phyloP scores from a whole-genome alignment of 1,284 basidiomycete genomes.

The Papiliotrema flavescens region DNA sequence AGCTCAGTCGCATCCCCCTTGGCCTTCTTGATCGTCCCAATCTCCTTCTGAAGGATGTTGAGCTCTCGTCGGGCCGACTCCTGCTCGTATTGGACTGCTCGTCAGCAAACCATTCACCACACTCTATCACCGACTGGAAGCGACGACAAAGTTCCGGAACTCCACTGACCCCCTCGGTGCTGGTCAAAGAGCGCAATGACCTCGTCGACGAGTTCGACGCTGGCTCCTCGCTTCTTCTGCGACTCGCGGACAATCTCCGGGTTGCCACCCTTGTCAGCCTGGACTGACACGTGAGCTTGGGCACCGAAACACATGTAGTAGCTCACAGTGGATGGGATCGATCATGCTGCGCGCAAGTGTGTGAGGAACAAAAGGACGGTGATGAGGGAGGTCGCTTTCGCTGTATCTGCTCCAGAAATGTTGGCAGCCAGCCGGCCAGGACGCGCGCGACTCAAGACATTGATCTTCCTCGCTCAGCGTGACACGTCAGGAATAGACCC shows the following conservation, averaged over 20 bases:
- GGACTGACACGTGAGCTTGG: conserved; percentile 28
- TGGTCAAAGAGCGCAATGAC: conserved; percentile 67
- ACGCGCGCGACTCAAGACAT: no score
- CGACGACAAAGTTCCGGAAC: no score
- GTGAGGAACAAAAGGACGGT: no score
- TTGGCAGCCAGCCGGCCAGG: no score
- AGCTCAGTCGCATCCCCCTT: conserved; percentile 88
- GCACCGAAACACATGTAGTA: neutral
- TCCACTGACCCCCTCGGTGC: conserved; percentile 74
- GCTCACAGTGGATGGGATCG: conserved; percentile 46
- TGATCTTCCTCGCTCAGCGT: no score
- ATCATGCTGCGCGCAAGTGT: conserved; percentile 35
- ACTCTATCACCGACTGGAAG: neutral
- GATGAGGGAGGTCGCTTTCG: no score
- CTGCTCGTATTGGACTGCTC: conserved; percentile 75
- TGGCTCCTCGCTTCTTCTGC: conserved; percentile 83
- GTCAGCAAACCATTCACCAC: neutral
- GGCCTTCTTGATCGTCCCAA: conserved; percentile 89
- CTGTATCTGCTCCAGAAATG: no score
- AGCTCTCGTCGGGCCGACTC: conserved; percentile 75
- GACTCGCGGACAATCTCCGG: conserved; percentile 89
- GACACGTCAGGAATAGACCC: no score
- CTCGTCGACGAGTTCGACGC: conserved; percentile 89
- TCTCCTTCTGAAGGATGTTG: conserved; percentile 90
- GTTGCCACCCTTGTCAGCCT: conserved; percentile 79